These are phyloP conservation scores for Candida koratica DNA, from an alignment of 805 yeast genomes.

Conservation along the genomic window DNA sequence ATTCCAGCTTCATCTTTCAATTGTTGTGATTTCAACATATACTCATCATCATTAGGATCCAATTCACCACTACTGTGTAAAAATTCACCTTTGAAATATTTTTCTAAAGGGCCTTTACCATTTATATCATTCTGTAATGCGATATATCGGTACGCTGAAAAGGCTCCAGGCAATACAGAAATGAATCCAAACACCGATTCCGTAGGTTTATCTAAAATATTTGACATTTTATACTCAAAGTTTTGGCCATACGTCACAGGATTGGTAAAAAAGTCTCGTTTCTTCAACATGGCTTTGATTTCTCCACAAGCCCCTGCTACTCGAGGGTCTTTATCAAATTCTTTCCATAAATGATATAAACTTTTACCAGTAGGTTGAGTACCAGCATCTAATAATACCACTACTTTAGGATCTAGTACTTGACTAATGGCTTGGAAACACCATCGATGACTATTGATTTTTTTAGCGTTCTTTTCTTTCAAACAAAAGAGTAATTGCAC, in stretches of 20 bases:
- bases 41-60: constrained; percentile 54
- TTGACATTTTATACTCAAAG: constrained; percentile 64
- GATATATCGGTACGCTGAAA: constrained; percentile 57
- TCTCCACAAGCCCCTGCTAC: constrained; percentile 77
- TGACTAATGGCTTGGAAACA: constrained; percentile 62
- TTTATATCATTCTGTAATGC: constrained; percentile 55
- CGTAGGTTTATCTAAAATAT: constrained; percentile 62
- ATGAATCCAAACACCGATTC: constrained; percentile 64
- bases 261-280: constrained; percentile 46
- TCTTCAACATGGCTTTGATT: constrained; percentile 54
- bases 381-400: constrained; percentile 59
- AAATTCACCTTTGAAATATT: constrained; percentile 64
- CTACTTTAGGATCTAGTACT: constrained; percentile 54
- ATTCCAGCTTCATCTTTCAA: constrained; percentile 47
- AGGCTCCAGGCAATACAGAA: constrained; percentile 66
- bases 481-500: constrained; percentile 59
- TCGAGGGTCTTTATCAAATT: constrained; percentile 52
- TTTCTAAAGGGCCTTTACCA: constrained; percentile 58
- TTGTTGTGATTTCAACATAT: constrained; percentile 32
- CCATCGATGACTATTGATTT: constrained; percentile 67
- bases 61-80: constrained; percentile 54
- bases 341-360: constrained; percentile 58
- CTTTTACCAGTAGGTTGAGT: constrained; percentile 59
- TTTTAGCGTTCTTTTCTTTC: constrained; percentile 60
- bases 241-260: constrained; percentile 65